Evolutionary conservation across 2,329 filamentous ascomycete genomes (phyloP).

Genomic region (Drechslerella coelobrocha): DNA sequence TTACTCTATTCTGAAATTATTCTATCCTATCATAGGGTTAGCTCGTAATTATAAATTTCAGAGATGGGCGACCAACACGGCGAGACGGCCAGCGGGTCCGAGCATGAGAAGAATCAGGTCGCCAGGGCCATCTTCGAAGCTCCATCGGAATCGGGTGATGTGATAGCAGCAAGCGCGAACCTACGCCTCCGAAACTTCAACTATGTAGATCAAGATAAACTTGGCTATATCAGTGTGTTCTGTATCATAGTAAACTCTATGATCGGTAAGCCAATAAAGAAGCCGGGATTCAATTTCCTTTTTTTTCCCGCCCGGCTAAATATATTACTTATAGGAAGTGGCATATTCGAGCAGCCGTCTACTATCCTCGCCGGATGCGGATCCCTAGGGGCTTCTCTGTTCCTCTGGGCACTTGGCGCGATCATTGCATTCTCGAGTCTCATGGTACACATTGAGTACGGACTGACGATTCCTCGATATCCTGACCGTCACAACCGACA

Average conservation of each 20-base stretch:
- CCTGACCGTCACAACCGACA: conserved; percentile 56
- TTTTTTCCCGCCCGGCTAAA: background rate
- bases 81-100: too few species aligned
- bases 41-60: background rate
- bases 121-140: background rate
- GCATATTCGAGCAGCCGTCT: conserved; percentile 63
- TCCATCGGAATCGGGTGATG: conserved; percentile 26
- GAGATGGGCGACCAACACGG: background rate
- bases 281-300: background rate
- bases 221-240: conserved; percentile 46
- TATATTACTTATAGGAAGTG: conserved; percentile 57
- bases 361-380: conserved; percentile 60
- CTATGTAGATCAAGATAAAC: conserved; percentile 38
- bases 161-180: conserved; percentile 25
- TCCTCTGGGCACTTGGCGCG: conserved; percentile 63
- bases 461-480: conserved; percentile 61
- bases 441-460: conserved; percentile 60
- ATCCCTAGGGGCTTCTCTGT: conserved; percentile 61
- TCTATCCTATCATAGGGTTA: too few species aligned
- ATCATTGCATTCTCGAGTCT: conserved; percentile 59
- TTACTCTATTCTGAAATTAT: too few species aligned
- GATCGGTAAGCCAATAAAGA: conserved; percentile 52
- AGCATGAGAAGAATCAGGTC: background rate
- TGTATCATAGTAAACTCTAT: conserved; percentile 52
- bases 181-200: background rate